Evolutionary conservation across 2,329 filamentous ascomycete genomes (phyloP).

Genomic region (Nannizziopsis arthrosporioides): DNA sequence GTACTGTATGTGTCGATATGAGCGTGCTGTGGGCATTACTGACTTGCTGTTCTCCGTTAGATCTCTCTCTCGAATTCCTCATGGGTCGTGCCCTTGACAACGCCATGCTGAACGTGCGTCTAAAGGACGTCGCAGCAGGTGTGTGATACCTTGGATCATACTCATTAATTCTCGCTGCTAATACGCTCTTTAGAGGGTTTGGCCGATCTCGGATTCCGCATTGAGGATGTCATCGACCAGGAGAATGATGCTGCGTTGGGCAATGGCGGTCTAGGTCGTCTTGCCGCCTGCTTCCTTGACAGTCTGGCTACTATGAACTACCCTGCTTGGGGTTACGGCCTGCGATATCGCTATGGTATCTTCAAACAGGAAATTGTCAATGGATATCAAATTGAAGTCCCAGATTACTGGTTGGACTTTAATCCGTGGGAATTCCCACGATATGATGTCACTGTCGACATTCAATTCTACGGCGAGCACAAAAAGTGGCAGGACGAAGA

Average conservation of each 20-base stretch:
- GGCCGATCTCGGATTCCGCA: constrained; percentile 80
- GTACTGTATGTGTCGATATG: constrained; percentile 52
- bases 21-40: not conserved
- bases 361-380: constrained; percentile 99
- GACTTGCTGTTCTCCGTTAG: constrained; percentile 25
- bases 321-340: constrained; percentile 92
- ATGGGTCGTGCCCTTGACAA: constrained; percentile 97
- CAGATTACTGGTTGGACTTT: constrained; percentile 98
- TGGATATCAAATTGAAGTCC: constrained; percentile 94
- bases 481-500: constrained; percentile 60
- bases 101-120: constrained; percentile 90
- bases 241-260: constrained; percentile 94
- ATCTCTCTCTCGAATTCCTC: constrained; percentile 90
- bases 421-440: constrained; percentile 98
- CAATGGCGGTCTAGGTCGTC: constrained; percentile 86
- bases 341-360: constrained; percentile 92
- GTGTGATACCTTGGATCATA: constrained; percentile 11
- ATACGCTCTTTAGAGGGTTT: constrained; percentile 53
- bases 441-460: constrained; percentile 89
- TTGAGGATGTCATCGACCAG: constrained; percentile 88
- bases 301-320: constrained; percentile 90
- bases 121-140: constrained; percentile 77
- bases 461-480: constrained; percentile 89
- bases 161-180: not conserved
- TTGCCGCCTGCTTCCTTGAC: constrained; percentile 94